Conservation (phyloP, 2,329 filamentous ascomycete genomes). For the Curvularia sp. region DNA sequence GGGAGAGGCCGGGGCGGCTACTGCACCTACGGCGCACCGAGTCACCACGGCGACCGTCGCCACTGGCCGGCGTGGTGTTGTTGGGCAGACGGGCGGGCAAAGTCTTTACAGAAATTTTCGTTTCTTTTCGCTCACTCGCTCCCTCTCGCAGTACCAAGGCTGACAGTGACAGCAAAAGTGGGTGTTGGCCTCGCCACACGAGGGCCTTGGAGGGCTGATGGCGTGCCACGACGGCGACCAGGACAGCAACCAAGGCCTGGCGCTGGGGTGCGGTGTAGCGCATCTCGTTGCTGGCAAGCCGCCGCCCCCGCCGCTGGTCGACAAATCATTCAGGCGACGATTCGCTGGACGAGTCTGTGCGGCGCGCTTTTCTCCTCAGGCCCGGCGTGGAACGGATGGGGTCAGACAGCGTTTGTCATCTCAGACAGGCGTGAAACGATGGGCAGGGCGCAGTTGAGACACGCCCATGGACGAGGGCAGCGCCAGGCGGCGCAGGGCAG, state of each 20-base stretch:
- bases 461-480: neutral
- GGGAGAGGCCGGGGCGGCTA: neutral
- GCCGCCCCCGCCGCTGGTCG: neutral
- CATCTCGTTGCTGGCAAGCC: neutral
- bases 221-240: slow-evolving; percentile 11
- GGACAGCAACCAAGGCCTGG: neutral
- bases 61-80: slow-evolving; percentile 7
- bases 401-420: slow-evolving; percentile 22
- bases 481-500: neutral
- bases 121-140: slow-evolving; percentile 1
- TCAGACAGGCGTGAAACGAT: slow-evolving; percentile 9
- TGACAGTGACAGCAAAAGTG: neutral
- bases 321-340: slow-evolving; percentile 12
- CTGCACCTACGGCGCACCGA: neutral
- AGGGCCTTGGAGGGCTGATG: neutral
- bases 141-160: neutral
- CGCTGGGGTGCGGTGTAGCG: slow-evolving; percentile 5
- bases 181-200: neutral
- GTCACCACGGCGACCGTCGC: neutral
- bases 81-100: slow-evolving; percentile 5
- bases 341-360: slow-evolving; percentile 29
- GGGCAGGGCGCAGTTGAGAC: neutral
- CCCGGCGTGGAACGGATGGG: slow-evolving; percentile 25
- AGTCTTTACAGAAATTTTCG: slow-evolving; percentile 16
- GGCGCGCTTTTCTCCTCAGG: slow-evolving; percentile 16